These are phyloP conservation scores for Xylaria castorea DNA, from an alignment of 495 filamentous ascomycete genomes.

Conservation along the genomic window DNA sequence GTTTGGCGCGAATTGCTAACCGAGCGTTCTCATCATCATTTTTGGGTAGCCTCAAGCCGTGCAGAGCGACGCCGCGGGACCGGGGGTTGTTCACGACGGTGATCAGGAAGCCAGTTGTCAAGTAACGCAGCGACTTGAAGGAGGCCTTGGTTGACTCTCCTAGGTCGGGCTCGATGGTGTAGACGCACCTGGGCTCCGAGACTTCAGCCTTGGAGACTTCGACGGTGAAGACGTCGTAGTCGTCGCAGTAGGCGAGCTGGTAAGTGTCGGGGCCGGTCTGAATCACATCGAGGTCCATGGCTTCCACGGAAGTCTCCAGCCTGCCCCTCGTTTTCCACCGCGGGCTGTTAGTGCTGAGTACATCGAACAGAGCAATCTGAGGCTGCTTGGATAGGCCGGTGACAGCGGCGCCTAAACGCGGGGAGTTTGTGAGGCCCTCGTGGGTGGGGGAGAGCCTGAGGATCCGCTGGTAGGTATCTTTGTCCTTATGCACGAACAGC, in stretches of 20 bases:
- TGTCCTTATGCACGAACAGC: conserved; percentile 67
- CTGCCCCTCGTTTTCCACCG: conserved; percentile 69
- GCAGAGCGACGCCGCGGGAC: conserved; percentile 55
- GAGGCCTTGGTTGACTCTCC: conserved; percentile 59
- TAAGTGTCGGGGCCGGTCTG: conserved; percentile 66
- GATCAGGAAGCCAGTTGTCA: conserved; percentile 77
- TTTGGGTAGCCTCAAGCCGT: conserved; percentile 57
- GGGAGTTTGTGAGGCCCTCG: conserved; percentile 45
- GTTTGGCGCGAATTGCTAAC: conserved; percentile 47
- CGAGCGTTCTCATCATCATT: conserved; percentile 49
- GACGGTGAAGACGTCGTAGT: conserved; percentile 70
- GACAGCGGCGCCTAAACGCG: conserved; percentile 73
- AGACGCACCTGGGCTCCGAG: conserved; percentile 64
- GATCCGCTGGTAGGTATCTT: conserved; percentile 80
- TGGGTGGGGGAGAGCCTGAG: conserved; percentile 71
- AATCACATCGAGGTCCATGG: conserved; percentile 80
- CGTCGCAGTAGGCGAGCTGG: conserved; percentile 80
- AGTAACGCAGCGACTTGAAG: conserved; percentile 76
- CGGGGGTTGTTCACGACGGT: conserved; percentile 61
- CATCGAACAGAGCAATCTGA: conserved; percentile 82
- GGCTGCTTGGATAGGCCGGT: conserved; percentile 72
- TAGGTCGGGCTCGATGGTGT: conserved; percentile 62
- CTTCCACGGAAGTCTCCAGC: conserved; percentile 73
- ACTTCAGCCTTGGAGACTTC: conserved; percentile 58
- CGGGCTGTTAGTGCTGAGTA: conserved; percentile 59